Conservation (phyloP, 2,329 filamentous ascomycete genomes). For the Colletotrichum lupini region DNA sequence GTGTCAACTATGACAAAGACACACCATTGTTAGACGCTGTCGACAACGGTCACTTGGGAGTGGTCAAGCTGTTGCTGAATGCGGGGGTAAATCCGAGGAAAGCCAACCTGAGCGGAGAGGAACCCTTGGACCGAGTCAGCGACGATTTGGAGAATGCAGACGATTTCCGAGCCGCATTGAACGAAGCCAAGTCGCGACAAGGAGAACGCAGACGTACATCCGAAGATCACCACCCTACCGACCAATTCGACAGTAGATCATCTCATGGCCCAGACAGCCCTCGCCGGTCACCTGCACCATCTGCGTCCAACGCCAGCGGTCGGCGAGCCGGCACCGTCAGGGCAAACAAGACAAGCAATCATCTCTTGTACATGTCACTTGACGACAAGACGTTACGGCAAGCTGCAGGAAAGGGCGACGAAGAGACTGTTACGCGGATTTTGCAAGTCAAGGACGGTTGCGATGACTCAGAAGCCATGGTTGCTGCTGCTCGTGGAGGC, state of each 20-base stretch:
- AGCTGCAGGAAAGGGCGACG: conserved; percentile 70
- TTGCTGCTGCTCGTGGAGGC: conserved; percentile 90
- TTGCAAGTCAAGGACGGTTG: conserved; percentile 70
- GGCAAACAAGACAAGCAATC: conserved; percentile 73
- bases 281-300: conserved; percentile 64
- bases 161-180: conserved; percentile 78
- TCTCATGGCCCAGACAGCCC: conserved; percentile 69
- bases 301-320: conserved; percentile 49
- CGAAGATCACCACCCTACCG: conserved; percentile 65
- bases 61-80: conserved; percentile 84
- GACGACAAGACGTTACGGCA: conserved; percentile 70
- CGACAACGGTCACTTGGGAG: conserved; percentile 91
- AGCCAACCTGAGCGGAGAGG: conserved; percentile 91
- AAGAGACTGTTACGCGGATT: conserved; percentile 70
- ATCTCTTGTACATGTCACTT: conserved; percentile 71
- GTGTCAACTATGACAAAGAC: conserved; percentile 83
- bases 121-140: conserved; percentile 86
- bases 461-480: conserved; percentile 86
- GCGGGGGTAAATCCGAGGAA: conserved; percentile 92
- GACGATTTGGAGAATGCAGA: conserved; percentile 81
- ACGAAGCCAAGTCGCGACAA: conserved; percentile 67
- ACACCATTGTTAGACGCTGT: conserved; percentile 96
- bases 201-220: conserved; percentile 66
- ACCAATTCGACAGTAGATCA: conserved; percentile 59
- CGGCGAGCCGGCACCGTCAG: conserved; percentile 66